A percentile compares a stretch with the other conserved stretches of the same genome.
Evolutionary conservation across 2,329 filamentous ascomycete genomes (phyloP).

Genomic region (Juglanconis sp.): DNA sequence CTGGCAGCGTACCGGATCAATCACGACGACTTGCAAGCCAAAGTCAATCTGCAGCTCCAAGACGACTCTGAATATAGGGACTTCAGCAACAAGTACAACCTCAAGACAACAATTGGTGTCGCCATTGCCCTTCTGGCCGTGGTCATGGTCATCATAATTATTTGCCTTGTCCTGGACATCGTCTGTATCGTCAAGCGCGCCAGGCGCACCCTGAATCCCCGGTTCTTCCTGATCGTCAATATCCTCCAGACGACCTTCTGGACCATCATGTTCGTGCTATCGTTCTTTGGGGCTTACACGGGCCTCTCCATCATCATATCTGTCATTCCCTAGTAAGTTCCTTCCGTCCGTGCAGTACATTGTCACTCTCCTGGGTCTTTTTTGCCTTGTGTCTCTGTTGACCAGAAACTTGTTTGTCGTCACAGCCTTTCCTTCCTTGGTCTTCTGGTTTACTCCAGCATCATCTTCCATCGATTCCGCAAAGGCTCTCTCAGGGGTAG

Average conservation of each 20-base stretch:
- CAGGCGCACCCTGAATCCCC: slow-evolving; percentile 27
- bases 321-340: slow-evolving; percentile 28
- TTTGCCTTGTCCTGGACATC: slow-evolving; percentile 29
- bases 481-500: slow-evolving; percentile 21
- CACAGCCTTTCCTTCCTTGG: slow-evolving; percentile 30
- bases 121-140: slow-evolving; percentile 24
- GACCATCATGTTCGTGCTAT: slow-evolving; percentile 26
- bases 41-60: slow-evolving; percentile 13
- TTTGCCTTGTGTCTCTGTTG: background rate
- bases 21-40: slow-evolving; percentile 13
- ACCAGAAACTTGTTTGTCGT: background rate
- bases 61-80: background rate
- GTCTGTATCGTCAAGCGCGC: slow-evolving; percentile 31
- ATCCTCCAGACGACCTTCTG: slow-evolving; percentile 28
- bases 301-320: slow-evolving; percentile 18
- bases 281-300: slow-evolving; percentile 22
- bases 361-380: background rate
- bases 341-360: background rate
- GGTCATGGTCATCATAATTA: slow-evolving; percentile 24
- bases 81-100: slow-evolving; percentile 16
- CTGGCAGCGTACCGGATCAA: slow-evolving; percentile 16
- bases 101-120: slow-evolving; percentile 9
- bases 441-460: slow-evolving; percentile 29
- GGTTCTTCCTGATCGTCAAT: slow-evolving; percentile 31
- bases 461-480: slow-evolving; percentile 29